Percentiles rank a stretch among this genome's conserved stretches.
phyloP scores from a whole-genome alignment of 805 yeast genomes.

The Isabelozyma heimii region DNA sequence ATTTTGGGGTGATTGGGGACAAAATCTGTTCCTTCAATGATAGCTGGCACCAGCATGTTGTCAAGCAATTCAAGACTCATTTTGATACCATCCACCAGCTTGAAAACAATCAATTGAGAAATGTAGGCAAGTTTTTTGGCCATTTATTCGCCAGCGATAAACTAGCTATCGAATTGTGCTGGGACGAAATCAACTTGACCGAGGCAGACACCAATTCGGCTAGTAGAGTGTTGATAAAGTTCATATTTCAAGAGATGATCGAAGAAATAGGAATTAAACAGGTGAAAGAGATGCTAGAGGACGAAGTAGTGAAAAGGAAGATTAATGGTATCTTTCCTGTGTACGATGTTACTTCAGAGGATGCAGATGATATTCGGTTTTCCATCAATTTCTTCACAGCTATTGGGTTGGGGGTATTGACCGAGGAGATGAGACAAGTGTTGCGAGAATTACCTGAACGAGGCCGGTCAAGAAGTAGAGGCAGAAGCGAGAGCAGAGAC shows the following conservation, averaged over 20 bases:
- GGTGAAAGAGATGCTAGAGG: slow-evolving; percentile 49
- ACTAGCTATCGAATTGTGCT: slow-evolving; percentile 56
- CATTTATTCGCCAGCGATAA: slow-evolving; percentile 71
- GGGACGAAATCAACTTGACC: slow-evolving; percentile 56
- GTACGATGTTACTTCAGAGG: slow-evolving; percentile 23
- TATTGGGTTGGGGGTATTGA: slow-evolving; percentile 78
- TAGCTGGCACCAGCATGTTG: slow-evolving; percentile 59
- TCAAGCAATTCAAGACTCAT: slow-evolving; percentile 49
- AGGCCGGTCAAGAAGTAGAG: slow-evolving; percentile 9
- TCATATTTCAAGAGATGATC: slow-evolving; percentile 73
- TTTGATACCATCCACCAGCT: slow-evolving; percentile 61
- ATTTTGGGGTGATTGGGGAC: slow-evolving; percentile 75
- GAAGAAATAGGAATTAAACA: slow-evolving; percentile 67
- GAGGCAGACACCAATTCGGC: slow-evolving; percentile 79
- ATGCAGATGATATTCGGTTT: slow-evolving; percentile 60
- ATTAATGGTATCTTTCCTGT: slow-evolving; percentile 65
- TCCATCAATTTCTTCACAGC: slow-evolving; percentile 92
- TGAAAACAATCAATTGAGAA: slow-evolving; percentile 73
- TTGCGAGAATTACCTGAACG: slow-evolving; percentile 31
- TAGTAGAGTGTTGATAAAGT: slow-evolving; percentile 75
- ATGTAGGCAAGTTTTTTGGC: slow-evolving; percentile 83
- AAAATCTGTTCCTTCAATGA: slow-evolving; percentile 51
- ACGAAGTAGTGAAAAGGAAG: slow-evolving; percentile 48
- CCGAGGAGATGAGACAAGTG: slow-evolving; percentile 74
- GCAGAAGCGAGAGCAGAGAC: slow-evolving; percentile 17